Base-by-base conservation (phyloP, 1,284 basidiomycete species). In the Amylostereum areolatum region DNA sequence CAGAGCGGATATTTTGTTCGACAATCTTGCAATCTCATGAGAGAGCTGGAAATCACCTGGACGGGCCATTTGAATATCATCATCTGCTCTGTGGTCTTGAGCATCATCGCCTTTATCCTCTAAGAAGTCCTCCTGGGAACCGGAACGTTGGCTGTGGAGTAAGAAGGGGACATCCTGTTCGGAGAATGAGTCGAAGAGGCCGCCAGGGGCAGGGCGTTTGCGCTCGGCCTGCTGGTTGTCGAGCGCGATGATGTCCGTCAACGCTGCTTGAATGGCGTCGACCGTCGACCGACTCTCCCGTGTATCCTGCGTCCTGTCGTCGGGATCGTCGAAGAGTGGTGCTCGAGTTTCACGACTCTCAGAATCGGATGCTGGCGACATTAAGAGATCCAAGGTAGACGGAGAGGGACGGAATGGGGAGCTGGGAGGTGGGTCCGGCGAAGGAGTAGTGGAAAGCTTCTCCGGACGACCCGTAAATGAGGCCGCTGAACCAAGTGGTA, bases 211-310 rank as follows among this genome's bases (percentile, higher is more conserved):
- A 46, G 44, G 9, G 54, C 52, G 50, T 43, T 55, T 30, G 53
- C 47, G 1, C 46, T 47, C 36, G 44, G 59, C 63, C 50, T 73
- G 69, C 52, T 75, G 74, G 52, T 79, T 78, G 60, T 95, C 92
- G 30, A 85, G 72, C 2, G 91, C 89, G 58, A 97, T 95, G 63
- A 98, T 97, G 61, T 93, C 91, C 12, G 89, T 94, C 52, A 98
- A 72, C 1, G 95, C 95, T 3, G 92, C 90, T 60, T 95, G 92
- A 25, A 97, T 93, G 3, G 92, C 93, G 56, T 93, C 91, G 80
- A 97, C 95, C 33, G 91, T 76, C 1, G 65, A 62, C 48, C 69
- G 68, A 8, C 73, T 70, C 61, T 91, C 83, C 47, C 88, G 83
- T 4, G 76, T 72, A 46, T 77, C 78, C 50, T 74, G 71, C 40